Percentiles rank a stretch among this genome's conserved stretches.
Evolutionary conservation across 305 asterid genomes (phyloP).

Genomic region (Fraxinus angustifolia): DNA sequence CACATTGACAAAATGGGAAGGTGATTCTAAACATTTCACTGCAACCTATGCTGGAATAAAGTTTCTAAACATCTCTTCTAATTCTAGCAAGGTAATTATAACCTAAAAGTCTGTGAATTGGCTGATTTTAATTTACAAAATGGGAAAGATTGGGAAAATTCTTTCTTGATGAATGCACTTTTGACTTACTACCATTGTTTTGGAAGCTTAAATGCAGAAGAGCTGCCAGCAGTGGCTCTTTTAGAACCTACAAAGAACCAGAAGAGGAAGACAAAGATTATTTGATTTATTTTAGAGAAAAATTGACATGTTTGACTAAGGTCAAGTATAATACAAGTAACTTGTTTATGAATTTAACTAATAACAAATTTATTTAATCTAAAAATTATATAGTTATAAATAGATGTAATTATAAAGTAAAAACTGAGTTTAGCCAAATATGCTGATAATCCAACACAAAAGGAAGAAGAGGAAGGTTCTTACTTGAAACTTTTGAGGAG

Average conservation of each 20-base stretch:
- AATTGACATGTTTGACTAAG: conserved; percentile 5
- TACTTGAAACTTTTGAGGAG: conserved; percentile 63
- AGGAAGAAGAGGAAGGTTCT: conserved; percentile 4
- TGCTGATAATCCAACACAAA: background rate
- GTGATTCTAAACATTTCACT: conserved; percentile 25
- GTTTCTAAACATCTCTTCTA: conserved; percentile 24
- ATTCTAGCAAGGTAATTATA: conserved; percentile 27
- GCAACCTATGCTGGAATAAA: conserved; percentile 30
- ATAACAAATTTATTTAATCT: too few relatives aligned
- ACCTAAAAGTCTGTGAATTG: conserved; percentile 27
- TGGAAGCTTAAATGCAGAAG: conserved; percentile 43
- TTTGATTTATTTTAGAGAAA: background rate
- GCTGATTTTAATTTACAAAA: conserved; percentile 27
- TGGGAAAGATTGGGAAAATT: background rate
- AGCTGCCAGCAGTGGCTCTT: conserved; percentile 42
- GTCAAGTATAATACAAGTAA: background rate
- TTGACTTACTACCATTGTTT: conserved; percentile 52
- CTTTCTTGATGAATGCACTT: conserved; percentile 5
- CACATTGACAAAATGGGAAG: conserved; percentile 21
- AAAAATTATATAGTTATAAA: background rate
- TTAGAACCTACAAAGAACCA: conserved; percentile 46
- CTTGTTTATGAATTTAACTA: background rate
- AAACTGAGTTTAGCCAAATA: background rate
- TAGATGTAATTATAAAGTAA: background rate
- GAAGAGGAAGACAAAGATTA: conserved; percentile 8